A percentile compares a stretch with the other conserved stretches of the same genome.
Conservation (phyloP, 345 rosid species). For the Angophora floribunda region DNA sequence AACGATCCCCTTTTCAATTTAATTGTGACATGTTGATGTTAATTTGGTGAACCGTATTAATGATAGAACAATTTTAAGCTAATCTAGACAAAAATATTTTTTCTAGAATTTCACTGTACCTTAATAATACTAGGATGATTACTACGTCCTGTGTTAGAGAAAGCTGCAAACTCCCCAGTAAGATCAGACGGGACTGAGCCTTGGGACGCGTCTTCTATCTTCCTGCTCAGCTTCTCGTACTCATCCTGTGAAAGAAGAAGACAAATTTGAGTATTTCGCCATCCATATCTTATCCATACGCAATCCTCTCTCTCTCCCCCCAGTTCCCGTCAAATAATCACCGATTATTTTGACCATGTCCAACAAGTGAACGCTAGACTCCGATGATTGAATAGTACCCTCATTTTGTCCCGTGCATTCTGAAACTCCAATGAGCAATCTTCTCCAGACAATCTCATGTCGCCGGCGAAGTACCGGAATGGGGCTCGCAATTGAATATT, state of each 20-base stretch:
- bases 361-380: background rate
- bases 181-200: constrained; percentile 1
- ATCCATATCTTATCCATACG: background rate
- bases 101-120: constrained; percentile 8
- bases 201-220: constrained; percentile 24
- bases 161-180: constrained; percentile 26
- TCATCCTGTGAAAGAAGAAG: constrained; percentile 21
- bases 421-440: constrained; percentile 22
- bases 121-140: constrained; percentile 53
- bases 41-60: background rate
- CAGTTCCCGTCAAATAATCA: background rate
- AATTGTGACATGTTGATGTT: background rate
- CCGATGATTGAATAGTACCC: constrained; percentile 18
- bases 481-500: constrained; percentile 57
- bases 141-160: constrained; percentile 14
- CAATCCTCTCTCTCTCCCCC: background rate
- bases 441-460: background rate
- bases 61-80: background rate
- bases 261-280: background rate
- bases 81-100: background rate
- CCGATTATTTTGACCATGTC: background rate
- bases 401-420: constrained; percentile 29
- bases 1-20: background rate
- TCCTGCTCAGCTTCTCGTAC: constrained; percentile 32
- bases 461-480: constrained; percentile 39